Base-by-base conservation (phyloP, 768 basidiomycete genomes). In the Crucibulum laeve region DNA sequence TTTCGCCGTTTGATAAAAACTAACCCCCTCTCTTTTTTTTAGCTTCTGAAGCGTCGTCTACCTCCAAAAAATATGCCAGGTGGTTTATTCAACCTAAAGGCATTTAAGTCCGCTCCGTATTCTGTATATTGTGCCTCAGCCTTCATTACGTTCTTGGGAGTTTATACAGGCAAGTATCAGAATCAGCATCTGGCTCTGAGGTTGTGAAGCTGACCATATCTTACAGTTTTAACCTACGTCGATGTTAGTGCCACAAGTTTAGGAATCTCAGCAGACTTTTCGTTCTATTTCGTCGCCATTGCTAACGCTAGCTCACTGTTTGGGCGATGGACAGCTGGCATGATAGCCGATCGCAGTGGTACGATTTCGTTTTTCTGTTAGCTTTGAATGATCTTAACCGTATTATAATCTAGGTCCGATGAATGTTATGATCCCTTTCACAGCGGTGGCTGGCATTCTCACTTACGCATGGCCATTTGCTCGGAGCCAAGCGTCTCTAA, bases 381-480 rank as follows among this genome's bases (percentile, higher is more conserved):
- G 35, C 21, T 17, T 35, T 3, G 11, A 15, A 23, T 26, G 17
- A n/a, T 24, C 25, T 11, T 33, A 17, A 40, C n/a, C 33, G 30
- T 37, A 41, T 28, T 6, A n/a, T 2, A 13, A 23, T 17, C 23
- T 40, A 82, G 88, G 88, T 13, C 59, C 78, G 0, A 66, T 88
- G 50, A 90, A 84, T 48, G 65, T 84, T 23, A 82, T 89, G 71
- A 74, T 73, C 8, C 82, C 86, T 0, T 78, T 80, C 25, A 82
- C 78, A 0, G 44, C 71, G 14, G 30, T 75, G 1, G 77, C 81
- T 0, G 83, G 74, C 0, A 58, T 79, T 22, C 53, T 82, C 34
- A 86, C 87, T 0, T 80, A 80, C 50, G 66, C 67, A 3, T 91
- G 89, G 90, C 89, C 88, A 1, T 82, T 78, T 55, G 73, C 74